Percentiles rank a stretch among this genome's conserved stretches.
Evolutionary conservation across 805 yeast genomes (phyloP).

Genomic region (Cyberlindnera mycetangii): DNA sequence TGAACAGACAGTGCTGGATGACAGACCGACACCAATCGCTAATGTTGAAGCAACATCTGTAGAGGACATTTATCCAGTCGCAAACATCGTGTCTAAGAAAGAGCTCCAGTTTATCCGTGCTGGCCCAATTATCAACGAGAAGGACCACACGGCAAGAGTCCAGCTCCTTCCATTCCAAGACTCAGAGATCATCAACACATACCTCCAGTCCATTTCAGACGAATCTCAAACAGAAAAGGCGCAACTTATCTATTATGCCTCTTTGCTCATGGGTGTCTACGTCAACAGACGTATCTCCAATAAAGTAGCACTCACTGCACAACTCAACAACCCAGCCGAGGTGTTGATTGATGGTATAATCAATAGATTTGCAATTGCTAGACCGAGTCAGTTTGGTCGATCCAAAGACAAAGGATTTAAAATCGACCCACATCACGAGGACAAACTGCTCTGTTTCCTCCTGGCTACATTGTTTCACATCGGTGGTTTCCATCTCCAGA

Average conservation of each 20-base stretch:
- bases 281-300: conserved; percentile 63
- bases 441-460: conserved; percentile 77
- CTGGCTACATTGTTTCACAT: conserved; percentile 71
- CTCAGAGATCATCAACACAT: conserved; percentile 53
- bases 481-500: conserved; percentile 69
- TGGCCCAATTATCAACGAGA: conserved; percentile 55
- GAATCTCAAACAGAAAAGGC: conserved; percentile 52
- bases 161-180: conserved; percentile 61
- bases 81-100: conserved; percentile 62
- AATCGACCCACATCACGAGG: conserved; percentile 87
- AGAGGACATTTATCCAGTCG: conserved; percentile 77
- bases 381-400: conserved; percentile 65
- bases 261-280: conserved; percentile 78
- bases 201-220: conserved; percentile 34
- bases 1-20: conserved; percentile 52
- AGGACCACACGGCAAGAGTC: conserved; percentile 45
- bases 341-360: conserved; percentile 67
- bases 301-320: conserved; percentile 55
- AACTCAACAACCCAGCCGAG: conserved; percentile 71
- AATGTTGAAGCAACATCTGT: conserved; percentile 77
- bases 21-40: conserved; percentile 81
- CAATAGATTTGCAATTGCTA: conserved; percentile 64
- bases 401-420: conserved; percentile 73
- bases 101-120: conserved; percentile 67
- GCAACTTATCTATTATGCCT: conserved; percentile 74